These are phyloP conservation scores for Xylaria digitata DNA, from an alignment of 2,329 filamentous ascomycete species.

Conservation along the genomic window DNA sequence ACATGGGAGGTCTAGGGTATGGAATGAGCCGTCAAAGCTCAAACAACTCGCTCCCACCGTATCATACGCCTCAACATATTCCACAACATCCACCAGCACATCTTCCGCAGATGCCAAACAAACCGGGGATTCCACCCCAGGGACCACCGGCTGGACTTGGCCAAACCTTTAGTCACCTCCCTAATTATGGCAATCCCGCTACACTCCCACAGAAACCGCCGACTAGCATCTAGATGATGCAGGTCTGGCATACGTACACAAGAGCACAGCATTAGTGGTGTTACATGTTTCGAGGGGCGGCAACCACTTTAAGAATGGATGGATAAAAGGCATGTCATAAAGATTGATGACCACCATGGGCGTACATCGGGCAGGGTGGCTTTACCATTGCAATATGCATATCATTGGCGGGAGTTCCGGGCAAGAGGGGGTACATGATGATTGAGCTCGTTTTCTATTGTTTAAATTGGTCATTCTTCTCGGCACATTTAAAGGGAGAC, in stretches of 20 bases:
- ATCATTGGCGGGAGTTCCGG: conserved; percentile 48
- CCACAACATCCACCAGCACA: conserved; percentile 56
- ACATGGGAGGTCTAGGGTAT: conserved; percentile 58
- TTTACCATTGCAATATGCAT: conserved; percentile 42
- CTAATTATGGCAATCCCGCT: conserved; percentile 69
- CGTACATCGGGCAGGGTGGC: conserved; percentile 45
- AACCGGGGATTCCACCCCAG: conserved; percentile 56
- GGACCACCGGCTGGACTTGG: conserved; percentile 49
- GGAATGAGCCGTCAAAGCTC: conserved; percentile 68
- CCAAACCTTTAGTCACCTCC: conserved; percentile 65
- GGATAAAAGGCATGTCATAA: conserved; percentile 44
- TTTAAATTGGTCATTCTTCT: conserved; percentile 37
- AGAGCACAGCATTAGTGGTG: conserved; percentile 48
- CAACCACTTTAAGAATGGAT: conserved; percentile 42
- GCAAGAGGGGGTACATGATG: conserved; percentile 39
- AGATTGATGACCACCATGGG: conserved; percentile 44
- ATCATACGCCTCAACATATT: conserved; percentile 56
- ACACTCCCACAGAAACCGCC: conserved; percentile 70
- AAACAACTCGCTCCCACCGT: conserved; percentile 64
- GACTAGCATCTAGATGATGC: conserved; percentile 58
- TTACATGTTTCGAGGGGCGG: conserved; percentile 45
- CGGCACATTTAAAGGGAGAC: conserved; percentile 21
- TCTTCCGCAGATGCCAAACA: conserved; percentile 59
- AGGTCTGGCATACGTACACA: conserved; percentile 42
- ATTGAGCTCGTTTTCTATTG: conserved; percentile 36